phyloP scores from a whole-genome alignment of 495 filamentous ascomycete genomes.

The Aspergillus baeticus region DNA sequence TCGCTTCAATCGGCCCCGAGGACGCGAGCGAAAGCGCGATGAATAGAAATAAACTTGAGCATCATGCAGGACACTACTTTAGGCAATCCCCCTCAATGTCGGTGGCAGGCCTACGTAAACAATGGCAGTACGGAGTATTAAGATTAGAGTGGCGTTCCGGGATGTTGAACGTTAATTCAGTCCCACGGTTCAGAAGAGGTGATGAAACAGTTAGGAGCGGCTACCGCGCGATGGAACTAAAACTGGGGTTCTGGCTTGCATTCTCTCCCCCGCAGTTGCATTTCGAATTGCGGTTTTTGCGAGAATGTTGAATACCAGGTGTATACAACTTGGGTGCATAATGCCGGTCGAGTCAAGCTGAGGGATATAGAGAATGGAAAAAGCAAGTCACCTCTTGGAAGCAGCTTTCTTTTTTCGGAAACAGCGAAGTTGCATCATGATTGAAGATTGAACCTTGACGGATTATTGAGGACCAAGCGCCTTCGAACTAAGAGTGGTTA shows the following conservation, averaged over 20 bases:
- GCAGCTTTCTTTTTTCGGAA: neutral
- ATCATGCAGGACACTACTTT: slow-evolving; percentile 10
- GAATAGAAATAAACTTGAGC: slow-evolving; percentile 10
- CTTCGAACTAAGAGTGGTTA: neutral
- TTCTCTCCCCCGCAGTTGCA: neutral
- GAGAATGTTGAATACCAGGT: neutral
- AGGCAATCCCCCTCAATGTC: neutral
- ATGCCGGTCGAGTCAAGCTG: neutral
- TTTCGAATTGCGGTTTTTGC: neutral
- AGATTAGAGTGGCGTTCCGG: slow-evolving; percentile 3
- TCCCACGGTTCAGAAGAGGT: neutral
- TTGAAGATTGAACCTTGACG: neutral
- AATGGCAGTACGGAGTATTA: neutral
- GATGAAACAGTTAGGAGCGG: slow-evolving; percentile 4
- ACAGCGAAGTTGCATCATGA: slow-evolving; percentile 8
- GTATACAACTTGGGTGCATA: neutral
- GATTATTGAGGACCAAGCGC: neutral
- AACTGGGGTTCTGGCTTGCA: neutral
- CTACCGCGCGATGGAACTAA: slow-evolving; percentile 11
- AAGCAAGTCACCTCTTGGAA: slow-evolving; percentile 3
- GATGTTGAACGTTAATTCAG: slow-evolving; percentile 5
- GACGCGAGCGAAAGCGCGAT: neutral
- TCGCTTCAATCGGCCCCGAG: neutral
- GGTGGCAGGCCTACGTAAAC: neutral
- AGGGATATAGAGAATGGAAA: slow-evolving; percentile 2